Evolutionary conservation across 1,284 basidiomycete genomes (phyloP).

Genomic region (Tremellales sp.): DNA sequence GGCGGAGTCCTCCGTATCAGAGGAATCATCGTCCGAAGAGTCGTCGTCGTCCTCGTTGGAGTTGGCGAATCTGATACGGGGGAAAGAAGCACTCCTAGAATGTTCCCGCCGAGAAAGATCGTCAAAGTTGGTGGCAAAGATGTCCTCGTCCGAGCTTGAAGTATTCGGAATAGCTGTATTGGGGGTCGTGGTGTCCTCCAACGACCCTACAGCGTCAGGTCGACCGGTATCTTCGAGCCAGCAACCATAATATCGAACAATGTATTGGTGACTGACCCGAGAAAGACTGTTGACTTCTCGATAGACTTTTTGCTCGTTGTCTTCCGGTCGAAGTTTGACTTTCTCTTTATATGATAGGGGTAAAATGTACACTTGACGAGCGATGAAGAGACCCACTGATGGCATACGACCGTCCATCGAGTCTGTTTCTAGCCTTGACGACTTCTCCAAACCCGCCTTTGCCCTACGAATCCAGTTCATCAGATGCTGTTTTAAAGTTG

Average conservation of each 20-base stretch:
- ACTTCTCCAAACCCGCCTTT: conserved; percentile 91
- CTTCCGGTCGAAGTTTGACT: conserved; percentile 71
- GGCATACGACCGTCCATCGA: conserved; percentile 50
- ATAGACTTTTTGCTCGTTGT: conserved; percentile 81
- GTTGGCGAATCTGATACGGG: conserved; percentile 43
- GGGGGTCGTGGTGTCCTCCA: conserved; percentile 4
- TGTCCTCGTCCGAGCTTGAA: conserved; percentile 31
- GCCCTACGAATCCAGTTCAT: conserved; percentile 55
- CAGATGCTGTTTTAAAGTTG: neutral
- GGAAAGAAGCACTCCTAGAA: conserved; percentile 44
- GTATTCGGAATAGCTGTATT: too few relatives aligned
- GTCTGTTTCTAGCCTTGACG: conserved; percentile 84
- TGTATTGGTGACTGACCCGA: conserved; percentile 78
- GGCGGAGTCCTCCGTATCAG: conserved; percentile 16
- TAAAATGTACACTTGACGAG: conserved; percentile 28
- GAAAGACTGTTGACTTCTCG: conserved; percentile 88
- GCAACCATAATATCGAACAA: conserved; percentile 68
- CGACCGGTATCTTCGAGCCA: conserved; percentile 46
- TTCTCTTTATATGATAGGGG: conserved; percentile 65
- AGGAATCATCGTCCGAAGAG: conserved; percentile 29
- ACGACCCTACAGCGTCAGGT: conserved; percentile 12
- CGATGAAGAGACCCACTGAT: conserved; percentile 55
- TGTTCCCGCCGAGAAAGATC: conserved; percentile 35
- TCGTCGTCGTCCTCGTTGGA: conserved; percentile 36
- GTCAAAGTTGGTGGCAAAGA: conserved; percentile 43